A percentile compares a stretch with the other conserved stretches of the same genome.
Conservation (phyloP, 768 basidiomycete species). For the Pholiota conissans region DNA sequence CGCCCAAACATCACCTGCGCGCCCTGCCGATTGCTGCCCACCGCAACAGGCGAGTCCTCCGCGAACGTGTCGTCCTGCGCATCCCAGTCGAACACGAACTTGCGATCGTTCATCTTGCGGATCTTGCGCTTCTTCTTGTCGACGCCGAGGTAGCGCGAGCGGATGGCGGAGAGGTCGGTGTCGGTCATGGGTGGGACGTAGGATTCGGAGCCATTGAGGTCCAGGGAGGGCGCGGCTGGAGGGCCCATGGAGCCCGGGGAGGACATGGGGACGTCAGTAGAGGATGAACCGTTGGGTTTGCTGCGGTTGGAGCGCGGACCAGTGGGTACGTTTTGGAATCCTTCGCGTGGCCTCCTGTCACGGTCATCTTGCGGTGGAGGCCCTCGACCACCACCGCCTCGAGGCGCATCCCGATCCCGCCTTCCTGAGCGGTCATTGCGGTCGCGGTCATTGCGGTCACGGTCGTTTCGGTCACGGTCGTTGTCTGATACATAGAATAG, state of each 20-base stretch:
- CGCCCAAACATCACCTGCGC: conserved; percentile 90
- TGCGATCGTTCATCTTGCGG: conserved; percentile 92
- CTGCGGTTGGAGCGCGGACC: conserved; percentile 79
- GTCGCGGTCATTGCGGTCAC: conserved; percentile 25
- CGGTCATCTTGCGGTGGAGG: conserved; percentile 38
- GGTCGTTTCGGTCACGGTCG: conserved; percentile 35
- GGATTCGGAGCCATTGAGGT: conserved; percentile 33
- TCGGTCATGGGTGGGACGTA: conserved; percentile 74
- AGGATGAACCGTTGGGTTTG: conserved; percentile 39
- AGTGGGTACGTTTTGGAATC: conserved; percentile 74
- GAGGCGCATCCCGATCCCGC: conserved; percentile 41
- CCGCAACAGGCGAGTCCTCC: conserved; percentile 71
- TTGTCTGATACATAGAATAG: conserved; percentile 39
- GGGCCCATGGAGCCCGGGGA: conserved; percentile 56
- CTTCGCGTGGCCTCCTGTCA: conserved; percentile 36
- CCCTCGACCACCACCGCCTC: conserved; percentile 38
- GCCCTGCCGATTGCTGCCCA: conserved; percentile 72
- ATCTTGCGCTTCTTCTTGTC: conserved; percentile 94
- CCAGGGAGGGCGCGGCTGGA: conserved; percentile 36
- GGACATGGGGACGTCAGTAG: conserved; percentile 27
- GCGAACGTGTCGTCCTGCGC: conserved; percentile 91
- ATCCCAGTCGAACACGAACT: conserved; percentile 99
- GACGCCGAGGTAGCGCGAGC: conserved; percentile 92
- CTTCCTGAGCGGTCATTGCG: conserved; percentile 37
- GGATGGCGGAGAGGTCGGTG: conserved; percentile 77